phyloP scores from a whole-genome alignment of 306 rosid genomes.

The Prunus dulcis region DNA sequence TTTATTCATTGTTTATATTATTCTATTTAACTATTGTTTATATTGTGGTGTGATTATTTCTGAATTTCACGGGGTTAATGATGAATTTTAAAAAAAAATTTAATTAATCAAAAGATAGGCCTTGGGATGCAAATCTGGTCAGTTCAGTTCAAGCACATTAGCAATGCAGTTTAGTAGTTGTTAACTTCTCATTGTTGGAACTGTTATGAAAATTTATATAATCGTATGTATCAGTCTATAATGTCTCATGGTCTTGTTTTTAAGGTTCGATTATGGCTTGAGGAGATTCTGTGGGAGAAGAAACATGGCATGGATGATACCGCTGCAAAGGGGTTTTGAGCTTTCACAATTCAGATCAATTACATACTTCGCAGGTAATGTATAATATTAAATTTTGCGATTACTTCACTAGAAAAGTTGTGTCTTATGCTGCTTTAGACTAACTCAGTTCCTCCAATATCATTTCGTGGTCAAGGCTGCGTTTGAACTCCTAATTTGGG shows the following conservation, averaged over 20 bases:
- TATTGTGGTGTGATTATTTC: background rate
- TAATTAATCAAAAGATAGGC: no score
- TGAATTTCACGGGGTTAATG: no score
- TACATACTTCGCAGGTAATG: constrained; percentile 82
- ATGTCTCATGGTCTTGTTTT: constrained; percentile 11
- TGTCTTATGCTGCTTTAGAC: background rate
- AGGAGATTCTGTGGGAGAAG: constrained; percentile 97
- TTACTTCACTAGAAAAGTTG: background rate
- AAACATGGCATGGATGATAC: constrained; percentile 79
- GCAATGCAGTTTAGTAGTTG: background rate
- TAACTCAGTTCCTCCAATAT: background rate
- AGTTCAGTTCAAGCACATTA: background rate
- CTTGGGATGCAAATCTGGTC: background rate
- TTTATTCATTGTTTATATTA: background rate
- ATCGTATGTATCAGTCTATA: background rate
- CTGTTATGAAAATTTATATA: background rate
- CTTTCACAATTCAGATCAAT: constrained; percentile 57
- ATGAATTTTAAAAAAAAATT: no score
- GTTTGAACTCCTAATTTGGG: no score
- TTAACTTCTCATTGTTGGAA: background rate
- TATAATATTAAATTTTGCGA: background rate
- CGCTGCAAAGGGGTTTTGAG: constrained; percentile 87
- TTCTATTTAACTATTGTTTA: background rate
- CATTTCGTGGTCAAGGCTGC: background rate
- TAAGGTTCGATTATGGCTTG: constrained; percentile 77